These are phyloP conservation scores for Huntiella bhutanensis DNA, from an alignment of 2,329 filamentous ascomycete genomes.

Conservation along the genomic window DNA sequence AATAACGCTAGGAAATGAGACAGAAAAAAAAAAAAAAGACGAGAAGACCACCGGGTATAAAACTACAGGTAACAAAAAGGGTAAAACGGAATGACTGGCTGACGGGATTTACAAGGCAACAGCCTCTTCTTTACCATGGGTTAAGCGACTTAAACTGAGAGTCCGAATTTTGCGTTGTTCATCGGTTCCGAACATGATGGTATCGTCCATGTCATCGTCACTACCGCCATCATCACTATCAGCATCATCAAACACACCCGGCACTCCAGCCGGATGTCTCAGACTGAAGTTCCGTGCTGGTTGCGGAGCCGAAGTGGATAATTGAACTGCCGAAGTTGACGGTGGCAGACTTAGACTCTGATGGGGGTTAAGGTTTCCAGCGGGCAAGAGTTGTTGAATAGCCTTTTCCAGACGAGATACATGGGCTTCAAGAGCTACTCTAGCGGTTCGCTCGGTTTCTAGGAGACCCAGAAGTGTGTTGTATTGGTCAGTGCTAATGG, in stretches of 20 bases:
- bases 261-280: conserved; percentile 3
- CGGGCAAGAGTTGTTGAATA: conserved; percentile 15
- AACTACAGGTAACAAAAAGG: conserved; percentile 2
- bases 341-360: conserved; percentile 16
- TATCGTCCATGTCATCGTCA: conserved; percentile 17
- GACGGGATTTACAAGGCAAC: neutral
- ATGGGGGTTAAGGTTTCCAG: conserved; percentile 16
- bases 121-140: conserved; percentile 22
- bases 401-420: conserved; percentile 27
- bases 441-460: conserved; percentile 35
- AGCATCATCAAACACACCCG: neutral
- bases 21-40: neutral
- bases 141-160: conserved; percentile 29
- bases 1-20: neutral
- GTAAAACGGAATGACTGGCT: neutral
- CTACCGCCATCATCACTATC: neutral
- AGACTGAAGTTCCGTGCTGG: conserved; percentile 17
- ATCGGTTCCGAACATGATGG: conserved; percentile 4
- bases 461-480: conserved; percentile 32
- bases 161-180: too few species aligned
- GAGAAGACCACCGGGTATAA: conserved; percentile 8
- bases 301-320: conserved; percentile 25
- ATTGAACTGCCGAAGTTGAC: conserved; percentile 15
- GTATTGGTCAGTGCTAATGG: conserved; percentile 28
- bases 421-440: conserved; percentile 35